Base-by-base conservation (phyloP, 2,329 filamentous ascomycete genomes). In the Pseudogymnoascus sp. region DNA sequence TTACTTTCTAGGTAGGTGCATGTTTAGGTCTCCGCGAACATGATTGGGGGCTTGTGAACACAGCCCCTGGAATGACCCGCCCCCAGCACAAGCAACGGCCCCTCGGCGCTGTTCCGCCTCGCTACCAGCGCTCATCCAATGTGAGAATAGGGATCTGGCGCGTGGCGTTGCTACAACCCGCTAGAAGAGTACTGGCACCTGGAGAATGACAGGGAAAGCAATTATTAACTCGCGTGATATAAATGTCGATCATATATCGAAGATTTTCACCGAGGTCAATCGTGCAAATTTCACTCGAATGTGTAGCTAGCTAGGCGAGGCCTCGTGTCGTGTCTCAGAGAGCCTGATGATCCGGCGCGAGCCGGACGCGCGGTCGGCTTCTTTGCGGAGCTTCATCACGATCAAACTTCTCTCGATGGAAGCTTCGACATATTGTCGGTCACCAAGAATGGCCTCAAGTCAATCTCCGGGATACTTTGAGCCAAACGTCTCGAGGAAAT, bases 1-100 rank as follows among this genome's bases (percentile, higher is more conserved):
- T 56, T 31, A 18, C 49, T 56, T 34, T 7, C 49, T 16, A 56
- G 49, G 49, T 34, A 56, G 49, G 49, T 56, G 49, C 49, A 56
- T 56, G 49, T 56, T 56, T 12, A 18, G 25, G n/a, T 56, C 49
- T 56, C 28, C 28, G 21, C 28, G 28, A 34, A 56, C 28, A 34
- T 56, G 49, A 56, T 56, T 56, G 49, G 49, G 46, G 46, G n/a
- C 9, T 34, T 18, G n/a, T 12, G 25, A 34, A 34, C 25, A 56
- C 49, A 34, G 34, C 49, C 28, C 49, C 49, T 56, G 49, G 49
- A 8, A 16, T 1, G 5, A 46, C 42, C 46, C 49, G 25, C 46
- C 46, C 28, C 46, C 28, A 7, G 25, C 25, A 18, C n/a, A 34
- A 56, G 46, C 25, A 12, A 11, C 46, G 46, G 25, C 4, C 46